phyloP scores from a whole-genome alignment of 805 yeast genomes.

The Kuraishia capsulata region DNA sequence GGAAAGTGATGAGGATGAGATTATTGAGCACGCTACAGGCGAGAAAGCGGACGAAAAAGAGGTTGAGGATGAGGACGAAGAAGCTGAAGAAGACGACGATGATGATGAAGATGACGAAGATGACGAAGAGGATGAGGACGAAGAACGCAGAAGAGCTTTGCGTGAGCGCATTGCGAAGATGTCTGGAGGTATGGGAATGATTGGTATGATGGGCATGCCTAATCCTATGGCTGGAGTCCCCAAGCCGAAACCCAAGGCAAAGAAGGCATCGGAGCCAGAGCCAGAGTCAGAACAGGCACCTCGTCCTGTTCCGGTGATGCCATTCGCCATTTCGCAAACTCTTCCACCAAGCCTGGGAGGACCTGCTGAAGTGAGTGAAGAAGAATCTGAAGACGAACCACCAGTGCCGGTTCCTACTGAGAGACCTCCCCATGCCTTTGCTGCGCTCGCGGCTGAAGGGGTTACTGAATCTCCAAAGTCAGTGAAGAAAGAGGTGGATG shows the following conservation, averaged over 20 bases:
- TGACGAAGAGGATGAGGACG: conserved; percentile 67
- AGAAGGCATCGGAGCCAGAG: conserved; percentile 14
- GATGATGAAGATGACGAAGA: conserved; percentile 41
- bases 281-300: conserved; percentile 11
- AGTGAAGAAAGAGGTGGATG: neutral
- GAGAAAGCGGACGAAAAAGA: conserved; percentile 14
- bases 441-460: neutral
- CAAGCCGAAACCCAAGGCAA: conserved; percentile 13
- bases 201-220: conserved; percentile 60
- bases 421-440: neutral
- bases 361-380: conserved; percentile 8
- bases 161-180: conserved; percentile 95
- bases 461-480: neutral
- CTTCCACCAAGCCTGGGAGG: conserved; percentile 10
- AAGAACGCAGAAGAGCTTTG: conserved; percentile 61
- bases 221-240: conserved; percentile 14
- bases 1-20: conserved; percentile 6
- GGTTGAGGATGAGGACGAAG: conserved; percentile 18
- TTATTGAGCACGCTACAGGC: conserved; percentile 9
- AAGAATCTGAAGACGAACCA: neutral
- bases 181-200: conserved; percentile 78
- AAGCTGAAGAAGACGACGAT: conserved; percentile 32
- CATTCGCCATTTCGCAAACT: conserved; percentile 33
- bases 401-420: neutral
- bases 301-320: conserved; percentile 43